Conservation (phyloP, 805 yeast genomes). For the Candida quercuum region DNA sequence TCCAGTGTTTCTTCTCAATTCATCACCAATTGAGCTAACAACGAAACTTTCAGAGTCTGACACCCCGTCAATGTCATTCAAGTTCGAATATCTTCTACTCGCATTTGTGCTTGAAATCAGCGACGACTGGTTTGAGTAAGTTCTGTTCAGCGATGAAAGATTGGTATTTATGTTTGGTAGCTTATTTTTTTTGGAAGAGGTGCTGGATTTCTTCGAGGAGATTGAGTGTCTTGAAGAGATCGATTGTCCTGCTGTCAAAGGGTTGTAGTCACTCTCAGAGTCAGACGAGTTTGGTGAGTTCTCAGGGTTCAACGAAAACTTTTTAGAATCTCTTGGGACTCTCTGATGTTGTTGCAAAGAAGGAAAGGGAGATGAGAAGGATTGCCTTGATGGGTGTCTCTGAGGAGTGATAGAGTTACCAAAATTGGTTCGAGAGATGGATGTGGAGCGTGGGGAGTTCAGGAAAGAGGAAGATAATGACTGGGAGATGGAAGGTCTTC, state of each 20-base stretch:
- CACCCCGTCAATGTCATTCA: conserved; percentile 12
- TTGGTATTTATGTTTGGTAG: neutral
- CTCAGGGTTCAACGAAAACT: conserved; percentile 17
- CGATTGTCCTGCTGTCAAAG: conserved; percentile 7
- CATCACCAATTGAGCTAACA: conserved; percentile 28
- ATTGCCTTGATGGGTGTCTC: conserved; percentile 13
- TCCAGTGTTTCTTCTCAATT: conserved; percentile 26
- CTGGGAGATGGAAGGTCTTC: conserved; percentile 54
- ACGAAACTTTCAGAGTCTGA: conserved; percentile 24
- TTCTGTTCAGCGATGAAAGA: conserved; percentile 4
- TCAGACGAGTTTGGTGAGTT: conserved; percentile 24
- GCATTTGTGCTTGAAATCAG: conserved; percentile 6
- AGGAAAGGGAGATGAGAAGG: conserved; percentile 32
- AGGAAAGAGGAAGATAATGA: conserved; percentile 31
- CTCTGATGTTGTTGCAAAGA: conserved; percentile 12
- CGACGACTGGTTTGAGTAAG: conserved; percentile 13
- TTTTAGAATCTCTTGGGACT: conserved; percentile 11
- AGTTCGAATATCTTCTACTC: conserved; percentile 2
- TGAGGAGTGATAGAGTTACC: conserved; percentile 20
- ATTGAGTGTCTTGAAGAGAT: conserved; percentile 7
- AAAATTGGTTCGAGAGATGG: conserved; percentile 9
- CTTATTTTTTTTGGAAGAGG: neutral
- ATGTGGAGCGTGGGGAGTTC: conserved; percentile 18
- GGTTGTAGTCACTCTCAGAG: conserved; percentile 21
- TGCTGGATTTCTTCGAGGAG: conserved; percentile 6